Conservation (phyloP, 2,329 filamentous ascomycete species). For the Periconia sp. region DNA sequence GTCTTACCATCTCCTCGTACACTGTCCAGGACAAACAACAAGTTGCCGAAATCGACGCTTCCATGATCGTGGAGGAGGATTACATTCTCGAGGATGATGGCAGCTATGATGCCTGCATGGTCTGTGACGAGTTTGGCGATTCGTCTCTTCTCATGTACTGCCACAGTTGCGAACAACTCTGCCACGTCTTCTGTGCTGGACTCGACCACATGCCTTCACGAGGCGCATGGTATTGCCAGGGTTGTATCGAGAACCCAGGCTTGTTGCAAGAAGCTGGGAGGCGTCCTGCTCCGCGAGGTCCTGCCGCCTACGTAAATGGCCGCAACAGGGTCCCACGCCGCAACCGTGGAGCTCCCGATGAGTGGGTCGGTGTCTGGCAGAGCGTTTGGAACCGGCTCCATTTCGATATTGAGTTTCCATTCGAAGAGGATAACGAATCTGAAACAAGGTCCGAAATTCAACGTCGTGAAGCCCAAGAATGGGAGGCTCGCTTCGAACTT, state of each 20-base stretch:
- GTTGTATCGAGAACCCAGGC: constrained; percentile 59
- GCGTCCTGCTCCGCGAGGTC: constrained; percentile 26
- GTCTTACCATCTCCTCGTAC: constrained; percentile 61
- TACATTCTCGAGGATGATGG: constrained; percentile 55
- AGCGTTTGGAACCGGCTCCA: constrained; percentile 80
- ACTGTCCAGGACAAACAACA: constrained; percentile 81
- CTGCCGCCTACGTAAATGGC: constrained; percentile 34
- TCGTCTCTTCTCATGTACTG: constrained; percentile 86
- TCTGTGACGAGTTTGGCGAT: constrained; percentile 79
- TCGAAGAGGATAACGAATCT: constrained; percentile 65
- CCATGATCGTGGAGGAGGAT: constrained; percentile 72
- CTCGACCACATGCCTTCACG: constrained; percentile 70
- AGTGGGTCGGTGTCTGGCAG: constrained; percentile 81
- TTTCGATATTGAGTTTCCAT: constrained; percentile 82
- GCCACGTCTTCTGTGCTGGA: constrained; percentile 90
- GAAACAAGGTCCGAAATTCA: constrained; percentile 60
- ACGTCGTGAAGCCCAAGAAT: constrained; percentile 65
- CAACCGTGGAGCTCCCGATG: constrained; percentile 34
- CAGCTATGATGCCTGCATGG: constrained; percentile 68
- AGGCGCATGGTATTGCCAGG: constrained; percentile 88
- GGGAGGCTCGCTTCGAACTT: constrained; percentile 82
- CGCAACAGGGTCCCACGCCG: constrained; percentile 33
- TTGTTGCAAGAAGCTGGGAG: constrained; percentile 41
- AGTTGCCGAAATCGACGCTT: constrained; percentile 84
- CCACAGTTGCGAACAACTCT: constrained; percentile 85